Evolutionary conservation across 2,329 filamentous ascomycete genomes (phyloP).

Genomic region (Zopfia rhizophila): DNA sequence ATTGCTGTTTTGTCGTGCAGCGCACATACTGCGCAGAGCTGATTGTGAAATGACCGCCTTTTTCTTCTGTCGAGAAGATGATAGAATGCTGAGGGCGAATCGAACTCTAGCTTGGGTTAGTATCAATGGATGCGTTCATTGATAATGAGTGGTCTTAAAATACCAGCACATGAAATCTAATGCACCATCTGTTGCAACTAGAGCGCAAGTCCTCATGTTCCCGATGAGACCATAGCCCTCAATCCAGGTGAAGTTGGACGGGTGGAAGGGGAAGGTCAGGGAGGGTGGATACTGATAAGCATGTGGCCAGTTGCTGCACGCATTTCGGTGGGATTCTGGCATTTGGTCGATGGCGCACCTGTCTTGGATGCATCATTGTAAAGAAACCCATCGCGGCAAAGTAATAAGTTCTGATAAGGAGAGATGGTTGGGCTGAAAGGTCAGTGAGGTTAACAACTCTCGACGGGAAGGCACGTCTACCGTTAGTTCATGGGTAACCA

Average conservation of each 20-base stretch:
- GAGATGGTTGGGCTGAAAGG: too few species aligned
- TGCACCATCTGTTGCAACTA: slow-evolving; percentile 78
- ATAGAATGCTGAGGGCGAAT: slow-evolving; percentile 80
- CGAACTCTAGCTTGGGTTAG: slow-evolving; percentile 74
- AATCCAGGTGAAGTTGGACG: slow-evolving; percentile 53
- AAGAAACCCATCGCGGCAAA: too few species aligned
- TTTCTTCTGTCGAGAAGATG: slow-evolving; percentile 78
- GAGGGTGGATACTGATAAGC: slow-evolving; percentile 6
- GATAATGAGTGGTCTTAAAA: slow-evolving; percentile 28
- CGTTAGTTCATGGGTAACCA: too few species aligned
- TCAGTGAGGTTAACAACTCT: too few species aligned
- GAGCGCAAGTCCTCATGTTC: slow-evolving; percentile 80
- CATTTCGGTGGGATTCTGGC: slow-evolving; percentile 9
- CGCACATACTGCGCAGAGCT: slow-evolving; percentile 57
- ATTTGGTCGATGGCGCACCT: neutral
- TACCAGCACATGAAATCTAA: slow-evolving; percentile 83
- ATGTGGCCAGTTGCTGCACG: slow-evolving; percentile 22
- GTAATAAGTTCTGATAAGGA: too few species aligned
- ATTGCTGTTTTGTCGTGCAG: slow-evolving; percentile 80
- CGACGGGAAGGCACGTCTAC: too few species aligned
- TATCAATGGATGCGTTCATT: slow-evolving; percentile 4
- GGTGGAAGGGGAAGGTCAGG: neutral
- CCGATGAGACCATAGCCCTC: slow-evolving; percentile 82
- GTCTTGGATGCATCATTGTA: too few species aligned
- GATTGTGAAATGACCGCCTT: slow-evolving; percentile 78